Evolutionary conservation across 2,329 filamentous ascomycete species (phyloP), one percentile per base, ranked within the genome.

Genomic region (Clonostachys sp.): DNA sequence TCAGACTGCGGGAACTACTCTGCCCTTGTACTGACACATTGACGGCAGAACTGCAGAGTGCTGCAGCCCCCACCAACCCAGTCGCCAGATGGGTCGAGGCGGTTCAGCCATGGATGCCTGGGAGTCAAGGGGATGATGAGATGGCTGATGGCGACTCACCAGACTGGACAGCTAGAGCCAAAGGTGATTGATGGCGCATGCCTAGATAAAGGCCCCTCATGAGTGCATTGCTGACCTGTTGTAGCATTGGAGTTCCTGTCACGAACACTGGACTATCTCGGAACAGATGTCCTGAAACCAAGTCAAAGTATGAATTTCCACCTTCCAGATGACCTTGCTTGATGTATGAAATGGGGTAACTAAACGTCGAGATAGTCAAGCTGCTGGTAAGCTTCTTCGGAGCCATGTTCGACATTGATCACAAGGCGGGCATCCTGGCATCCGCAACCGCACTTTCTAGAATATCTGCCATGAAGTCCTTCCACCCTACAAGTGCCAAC

Each of bases 381-480:
- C 59, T 78, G 1, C 58, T 79, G 9, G 65, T 80, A 24, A 65
- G 66, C 35, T 83, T 81, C 63, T 83, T 83, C 48, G 73, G 74
- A 13, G 73, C 75, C 49, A 78, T 82, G 68, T 82, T 81, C 52
- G 75, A 75, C 3, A 73, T 77, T 46, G 78, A 82, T 52, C 77
- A 81, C 61, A 78, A 78, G 56, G 78, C 77, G n/a, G 79, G 79
- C 39, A 73, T 82, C 47, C 63, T 77, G 41, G 71, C 78, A 1
- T 77, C 78, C 3, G 67, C 77, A 5, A 75, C 71, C 41, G 78
- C 78, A 2, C 60, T 82, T n/a, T 66, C 67, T 2, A 67, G 70
- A 30, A 72, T 82, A 43, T 66, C 65, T 40, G 54, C 57, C 43
- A 80, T 79, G 72, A 73, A 71, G 45, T 63, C 65, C 12, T 82